phyloP scores from a whole-genome alignment of 176 grass and related monocot species.

The Raddia guianensis region DNA sequence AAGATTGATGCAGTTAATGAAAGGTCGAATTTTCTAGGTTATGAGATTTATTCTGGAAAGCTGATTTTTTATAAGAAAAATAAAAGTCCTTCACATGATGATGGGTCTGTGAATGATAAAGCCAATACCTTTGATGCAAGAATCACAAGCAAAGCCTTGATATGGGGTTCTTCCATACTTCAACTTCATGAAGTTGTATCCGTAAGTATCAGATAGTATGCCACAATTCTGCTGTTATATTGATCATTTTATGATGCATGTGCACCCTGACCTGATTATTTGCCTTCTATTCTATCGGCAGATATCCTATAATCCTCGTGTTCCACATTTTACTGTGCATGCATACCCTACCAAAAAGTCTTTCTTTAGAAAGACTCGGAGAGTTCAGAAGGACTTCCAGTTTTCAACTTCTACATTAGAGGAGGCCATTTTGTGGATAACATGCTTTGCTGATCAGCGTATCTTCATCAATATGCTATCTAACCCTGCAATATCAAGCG shows the following conservation, averaged over 20 bases:
- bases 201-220: constrained; percentile 64
- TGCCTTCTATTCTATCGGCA: constrained; percentile 47
- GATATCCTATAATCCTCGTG: constrained; percentile 70
- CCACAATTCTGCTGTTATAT: constrained; percentile 27
- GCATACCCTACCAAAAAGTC: constrained; percentile 74
- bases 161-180: constrained; percentile 77
- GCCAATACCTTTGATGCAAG: constrained; percentile 58
- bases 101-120: constrained; percentile 33
- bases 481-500: constrained; percentile 54
- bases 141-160: constrained; percentile 90
- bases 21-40: constrained; percentile 83
- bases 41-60: constrained; percentile 80
- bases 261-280: constrained; percentile 11
- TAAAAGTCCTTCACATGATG: constrained; percentile 38
- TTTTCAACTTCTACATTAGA: constrained; percentile 72
- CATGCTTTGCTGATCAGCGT: constrained; percentile 88
- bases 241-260: not conserved
- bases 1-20: constrained; percentile 74
- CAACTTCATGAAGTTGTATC: constrained; percentile 75
- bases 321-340: constrained; percentile 80
- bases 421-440: constrained; percentile 77
- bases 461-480: constrained; percentile 70
- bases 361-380: constrained; percentile 68
- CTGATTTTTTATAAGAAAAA: constrained; percentile 69
- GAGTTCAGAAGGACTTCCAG: constrained; percentile 73